Conservation (phyloP, 2,329 filamentous ascomycete genomes). For the Aspergillus persii region DNA sequence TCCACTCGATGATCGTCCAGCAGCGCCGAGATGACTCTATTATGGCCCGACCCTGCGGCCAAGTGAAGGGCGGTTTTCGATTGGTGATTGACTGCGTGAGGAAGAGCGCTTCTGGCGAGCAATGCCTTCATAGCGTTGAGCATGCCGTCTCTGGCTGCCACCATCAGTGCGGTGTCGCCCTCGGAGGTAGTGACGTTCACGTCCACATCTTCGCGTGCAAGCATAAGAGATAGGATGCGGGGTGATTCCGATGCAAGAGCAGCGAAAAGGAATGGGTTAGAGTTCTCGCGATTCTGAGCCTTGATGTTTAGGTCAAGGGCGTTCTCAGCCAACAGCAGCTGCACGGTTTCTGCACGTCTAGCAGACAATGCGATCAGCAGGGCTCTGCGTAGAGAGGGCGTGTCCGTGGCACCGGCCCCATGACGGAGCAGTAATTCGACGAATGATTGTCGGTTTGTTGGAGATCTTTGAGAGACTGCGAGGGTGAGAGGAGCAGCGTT, state of each 20-base stretch:
- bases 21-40: not conserved
- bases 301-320: not conserved
- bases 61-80: not conserved
- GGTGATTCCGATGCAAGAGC: not conserved
- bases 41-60: not conserved
- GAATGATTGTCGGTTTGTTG: not conserved
- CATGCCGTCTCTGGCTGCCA: not conserved
- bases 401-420: not conserved
- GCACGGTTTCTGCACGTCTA: not conserved
- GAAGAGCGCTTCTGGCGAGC: not conserved
- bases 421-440: not conserved
- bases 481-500: not conserved
- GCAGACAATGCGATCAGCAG: not conserved
- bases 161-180: not conserved
- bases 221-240: not conserved
- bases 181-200: too few species aligned
- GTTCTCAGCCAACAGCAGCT: not conserved
- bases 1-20: not conserved
- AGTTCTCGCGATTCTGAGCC: not conserved
- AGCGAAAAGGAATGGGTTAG: not conserved
- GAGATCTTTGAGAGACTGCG: not conserved
- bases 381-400: not conserved
- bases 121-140: not conserved
- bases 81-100: not conserved
- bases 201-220: not conserved